These are phyloP conservation scores for Hyaloscypha variabilis DNA, from an alignment of 495 filamentous ascomycete genomes.

Conservation along the genomic window DNA sequence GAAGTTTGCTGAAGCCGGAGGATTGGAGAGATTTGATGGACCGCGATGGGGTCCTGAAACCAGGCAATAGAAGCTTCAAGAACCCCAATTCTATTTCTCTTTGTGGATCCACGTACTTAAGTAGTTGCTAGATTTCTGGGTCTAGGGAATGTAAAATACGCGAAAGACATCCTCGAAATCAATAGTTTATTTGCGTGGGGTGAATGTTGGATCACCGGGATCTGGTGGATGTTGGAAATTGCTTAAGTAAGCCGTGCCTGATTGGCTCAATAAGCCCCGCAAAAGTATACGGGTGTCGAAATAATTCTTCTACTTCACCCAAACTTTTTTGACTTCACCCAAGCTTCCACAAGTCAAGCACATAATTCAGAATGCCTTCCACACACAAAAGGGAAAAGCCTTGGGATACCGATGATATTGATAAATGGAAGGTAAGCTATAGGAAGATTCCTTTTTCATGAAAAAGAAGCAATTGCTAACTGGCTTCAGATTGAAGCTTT, in stretches of 20 bases:
- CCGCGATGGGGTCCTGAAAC: too few species aligned
- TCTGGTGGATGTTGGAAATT: neutral
- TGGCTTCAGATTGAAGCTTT: conserved; percentile 71
- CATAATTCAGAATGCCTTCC: conserved; percentile 70
- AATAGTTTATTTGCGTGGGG: too few species aligned
- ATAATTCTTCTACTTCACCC: conserved; percentile 5
- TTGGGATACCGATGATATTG: conserved; percentile 97
- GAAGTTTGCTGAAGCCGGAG: too few species aligned
- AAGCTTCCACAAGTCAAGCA: conserved; percentile 20
- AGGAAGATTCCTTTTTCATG: conserved; percentile 2
- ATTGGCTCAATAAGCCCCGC: neutral
- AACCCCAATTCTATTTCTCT: too few species aligned
- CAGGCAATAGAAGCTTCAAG: too few species aligned
- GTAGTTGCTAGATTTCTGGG: too few species aligned
- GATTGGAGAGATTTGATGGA: too few species aligned
- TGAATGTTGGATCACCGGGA: too few species aligned
- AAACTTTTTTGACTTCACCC: conserved; percentile 25
- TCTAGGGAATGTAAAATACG: too few species aligned
- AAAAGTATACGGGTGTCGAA: neutral
- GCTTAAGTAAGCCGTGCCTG: neutral
- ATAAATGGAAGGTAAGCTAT: conserved; percentile 83
- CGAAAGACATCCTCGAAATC: too few species aligned
- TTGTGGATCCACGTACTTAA: too few species aligned
- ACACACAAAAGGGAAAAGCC: conserved; percentile 94
- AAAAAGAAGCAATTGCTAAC: conserved; percentile 14